Conservation (phyloP, 2,329 filamentous ascomycete species). For the Bipolaris gigantea region DNA sequence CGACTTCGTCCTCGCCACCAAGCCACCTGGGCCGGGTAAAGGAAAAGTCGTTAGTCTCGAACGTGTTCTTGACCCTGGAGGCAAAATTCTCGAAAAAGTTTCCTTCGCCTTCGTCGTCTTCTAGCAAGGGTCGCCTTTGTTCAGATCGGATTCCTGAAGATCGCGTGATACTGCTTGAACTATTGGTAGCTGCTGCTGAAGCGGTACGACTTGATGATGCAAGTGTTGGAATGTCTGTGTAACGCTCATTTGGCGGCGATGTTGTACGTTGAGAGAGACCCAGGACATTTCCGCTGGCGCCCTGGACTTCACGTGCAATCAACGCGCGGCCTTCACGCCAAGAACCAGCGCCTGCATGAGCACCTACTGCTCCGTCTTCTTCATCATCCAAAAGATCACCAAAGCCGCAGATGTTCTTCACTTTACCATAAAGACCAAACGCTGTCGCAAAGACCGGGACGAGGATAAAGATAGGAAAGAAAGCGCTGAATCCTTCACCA, state of each 20-base stretch:
- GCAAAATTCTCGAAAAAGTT: conserved; percentile 83
- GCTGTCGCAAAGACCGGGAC: conserved; percentile 81
- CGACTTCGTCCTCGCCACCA: conserved; percentile 55
- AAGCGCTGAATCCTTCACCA: conserved; percentile 79
- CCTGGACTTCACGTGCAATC: conserved; percentile 75
- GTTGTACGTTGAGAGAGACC: conserved; percentile 30
- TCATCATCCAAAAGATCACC: conserved; percentile 77
- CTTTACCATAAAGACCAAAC: conserved; percentile 85
- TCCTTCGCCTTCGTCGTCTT: conserved; percentile 68
- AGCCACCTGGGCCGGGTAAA: conserved; percentile 77
- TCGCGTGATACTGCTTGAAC: conserved; percentile 15
- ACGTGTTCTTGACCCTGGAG: conserved; percentile 86
- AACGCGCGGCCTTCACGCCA: conserved; percentile 92
- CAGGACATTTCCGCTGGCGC: conserved; percentile 45
- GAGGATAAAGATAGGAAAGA: conserved; percentile 87
- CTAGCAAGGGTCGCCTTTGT: conserved; percentile 37
- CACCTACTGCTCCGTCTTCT: conserved; percentile 61
- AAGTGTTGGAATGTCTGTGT: conserved; percentile 26
- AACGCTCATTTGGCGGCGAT: conserved; percentile 26
- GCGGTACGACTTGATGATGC: background rate
- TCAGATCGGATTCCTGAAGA: conserved; percentile 9
- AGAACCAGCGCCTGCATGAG: conserved; percentile 71
- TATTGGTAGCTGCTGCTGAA: conserved; percentile 1
- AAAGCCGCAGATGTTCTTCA: conserved; percentile 77
- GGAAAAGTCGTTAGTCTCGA: conserved; percentile 66